These are phyloP conservation scores for Elongisporangium senticosum DNA, from an alignment of 352 stramenopile genomes.

Conservation along the genomic window DNA sequence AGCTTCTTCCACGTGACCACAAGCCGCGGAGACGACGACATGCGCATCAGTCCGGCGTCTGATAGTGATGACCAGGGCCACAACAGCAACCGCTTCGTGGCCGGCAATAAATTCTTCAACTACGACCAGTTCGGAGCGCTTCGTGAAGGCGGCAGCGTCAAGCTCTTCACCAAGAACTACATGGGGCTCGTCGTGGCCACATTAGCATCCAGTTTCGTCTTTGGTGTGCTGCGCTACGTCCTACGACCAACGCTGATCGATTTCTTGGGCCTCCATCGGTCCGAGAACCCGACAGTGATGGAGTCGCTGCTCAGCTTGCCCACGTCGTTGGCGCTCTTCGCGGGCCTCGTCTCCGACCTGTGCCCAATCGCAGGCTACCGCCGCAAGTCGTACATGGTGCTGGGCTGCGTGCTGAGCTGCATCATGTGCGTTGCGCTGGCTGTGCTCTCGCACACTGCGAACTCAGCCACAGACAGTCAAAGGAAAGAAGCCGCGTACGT, in stretches of 20 bases:
- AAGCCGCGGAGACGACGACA: no score
- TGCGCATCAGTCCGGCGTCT: no score
- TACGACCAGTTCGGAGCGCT: slow-evolving; percentile 68
- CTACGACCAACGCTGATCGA: slow-evolving; percentile 66
- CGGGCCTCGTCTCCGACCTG: slow-evolving; percentile 56
- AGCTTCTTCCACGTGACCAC: no score
- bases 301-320: slow-evolving; percentile 79
- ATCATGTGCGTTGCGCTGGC: slow-evolving; percentile 11
- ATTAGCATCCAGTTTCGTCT: slow-evolving; percentile 45
- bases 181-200: slow-evolving; percentile 53
- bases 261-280: slow-evolving; percentile 46
- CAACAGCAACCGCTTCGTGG: slow-evolving; percentile 39
- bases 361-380: slow-evolving; percentile 52
- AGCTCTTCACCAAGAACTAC: slow-evolving; percentile 53
- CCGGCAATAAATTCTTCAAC: slow-evolving; percentile 47
- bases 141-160: slow-evolving; percentile 49
- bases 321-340: slow-evolving; percentile 72
- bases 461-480: slow-evolving; percentile 5
- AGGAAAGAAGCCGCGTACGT: slow-evolving; percentile 20
- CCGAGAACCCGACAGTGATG: slow-evolving; percentile 49
- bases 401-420: slow-evolving; percentile 47
- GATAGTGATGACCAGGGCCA: slow-evolving; percentile 21
- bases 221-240: slow-evolving; percentile 53
- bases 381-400: slow-evolving; percentile 61
- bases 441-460: slow-evolving; percentile 2